phyloP scores from a whole-genome alignment of 2,329 filamentous ascomycete species.

The Blastomyces gilchristii region DNA sequence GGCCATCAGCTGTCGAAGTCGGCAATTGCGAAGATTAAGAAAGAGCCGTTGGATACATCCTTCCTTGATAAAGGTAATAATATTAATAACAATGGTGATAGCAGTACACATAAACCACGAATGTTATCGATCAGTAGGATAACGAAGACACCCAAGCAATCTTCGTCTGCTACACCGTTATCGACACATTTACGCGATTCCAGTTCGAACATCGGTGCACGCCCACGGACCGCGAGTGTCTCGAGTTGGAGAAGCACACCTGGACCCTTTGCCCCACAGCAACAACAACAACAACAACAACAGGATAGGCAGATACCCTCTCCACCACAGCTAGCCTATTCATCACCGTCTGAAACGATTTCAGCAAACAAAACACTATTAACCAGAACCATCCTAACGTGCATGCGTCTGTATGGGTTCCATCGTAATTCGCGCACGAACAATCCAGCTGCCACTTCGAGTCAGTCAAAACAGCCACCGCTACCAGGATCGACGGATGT shows the following conservation, averaged over 20 bases:
- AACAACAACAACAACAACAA: background rate
- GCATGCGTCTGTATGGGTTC: constrained; percentile 36
- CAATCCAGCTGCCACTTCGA: background rate
- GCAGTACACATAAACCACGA: background rate
- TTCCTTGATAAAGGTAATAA: background rate
- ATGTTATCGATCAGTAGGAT: constrained; percentile 6
- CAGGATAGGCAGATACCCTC: background rate
- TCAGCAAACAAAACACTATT: constrained; percentile 33
- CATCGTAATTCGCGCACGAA: constrained; percentile 24
- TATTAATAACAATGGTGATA: too few species aligned
- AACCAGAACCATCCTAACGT: constrained; percentile 34
- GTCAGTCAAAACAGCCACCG: background rate
- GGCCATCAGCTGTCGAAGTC: constrained; percentile 19
- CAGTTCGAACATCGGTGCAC: background rate
- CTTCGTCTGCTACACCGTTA: background rate
- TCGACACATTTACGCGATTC: background rate
- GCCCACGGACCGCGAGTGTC: background rate
- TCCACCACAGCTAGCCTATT: background rate
- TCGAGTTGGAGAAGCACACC: constrained; percentile 8
- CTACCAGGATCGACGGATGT: constrained; percentile 2
- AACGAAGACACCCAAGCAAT: background rate
- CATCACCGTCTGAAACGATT: constrained; percentile 15
- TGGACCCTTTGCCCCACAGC: background rate
- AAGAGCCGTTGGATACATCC: constrained; percentile 19
- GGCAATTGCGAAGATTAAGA: constrained; percentile 27